phyloP scores from a whole-genome alignment of 495 filamentous ascomycete species.

The Neurospora sp. region DNA sequence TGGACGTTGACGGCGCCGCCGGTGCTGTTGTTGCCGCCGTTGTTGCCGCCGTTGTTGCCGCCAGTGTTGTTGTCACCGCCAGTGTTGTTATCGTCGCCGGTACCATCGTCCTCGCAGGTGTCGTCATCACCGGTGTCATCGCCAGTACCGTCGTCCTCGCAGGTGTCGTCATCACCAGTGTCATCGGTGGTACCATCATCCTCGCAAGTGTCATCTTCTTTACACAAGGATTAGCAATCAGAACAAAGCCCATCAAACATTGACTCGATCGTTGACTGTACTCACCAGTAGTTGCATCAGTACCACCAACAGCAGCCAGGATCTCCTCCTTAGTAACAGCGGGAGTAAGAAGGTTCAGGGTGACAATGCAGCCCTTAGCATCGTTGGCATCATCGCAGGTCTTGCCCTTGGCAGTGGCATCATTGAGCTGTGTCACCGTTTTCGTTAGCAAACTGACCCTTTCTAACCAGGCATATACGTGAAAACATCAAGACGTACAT shows the following conservation, averaged over 20 bases:
- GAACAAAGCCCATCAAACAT: neutral
- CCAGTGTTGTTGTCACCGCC: slow-evolving; percentile 17
- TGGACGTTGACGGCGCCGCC: slow-evolving; percentile 39
- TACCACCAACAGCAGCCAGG: slow-evolving; percentile 35
- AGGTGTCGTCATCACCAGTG: slow-evolving; percentile 1
- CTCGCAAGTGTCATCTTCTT: slow-evolving; percentile 42
- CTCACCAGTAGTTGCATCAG: neutral
- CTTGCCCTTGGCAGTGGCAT: too few species aligned
- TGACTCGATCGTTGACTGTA: neutral
- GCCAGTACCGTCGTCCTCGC: slow-evolving; percentile 7
- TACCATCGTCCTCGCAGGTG: slow-evolving; percentile 39
- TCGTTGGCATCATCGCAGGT: too few species aligned
- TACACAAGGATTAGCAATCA: neutral
- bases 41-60: slow-evolving; percentile 12
- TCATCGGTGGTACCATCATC: slow-evolving; percentile 31
- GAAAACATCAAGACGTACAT: too few species aligned
- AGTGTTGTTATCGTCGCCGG: too few species aligned
- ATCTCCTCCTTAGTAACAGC: slow-evolving; percentile 49
- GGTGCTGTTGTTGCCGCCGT: slow-evolving; percentile 9
- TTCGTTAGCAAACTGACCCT: too few species aligned
- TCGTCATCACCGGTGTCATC: slow-evolving; percentile 28
- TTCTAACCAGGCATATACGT: too few species aligned
- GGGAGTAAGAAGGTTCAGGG: slow-evolving; percentile 42
- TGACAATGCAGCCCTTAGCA: too few species aligned
- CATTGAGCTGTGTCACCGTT: too few species aligned